Percentiles rank a stretch among this genome's conserved stretches.
These are phyloP conservation scores for Wickerhamomyces pijperi DNA, from an alignment of 805 yeast genomes.

Conservation along the genomic window DNA sequence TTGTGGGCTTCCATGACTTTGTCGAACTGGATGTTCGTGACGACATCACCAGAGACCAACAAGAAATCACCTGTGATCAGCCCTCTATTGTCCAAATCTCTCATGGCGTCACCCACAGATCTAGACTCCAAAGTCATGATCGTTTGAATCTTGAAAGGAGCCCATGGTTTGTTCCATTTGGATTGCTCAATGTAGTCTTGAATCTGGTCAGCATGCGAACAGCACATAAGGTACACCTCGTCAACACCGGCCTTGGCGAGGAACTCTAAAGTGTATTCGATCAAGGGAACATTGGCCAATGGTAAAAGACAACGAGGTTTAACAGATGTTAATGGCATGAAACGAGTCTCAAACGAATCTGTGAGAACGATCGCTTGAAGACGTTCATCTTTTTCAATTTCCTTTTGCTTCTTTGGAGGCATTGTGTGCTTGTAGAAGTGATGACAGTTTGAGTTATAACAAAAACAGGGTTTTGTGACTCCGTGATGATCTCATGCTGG, in stretches of 20 bases:
- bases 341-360: conserved; percentile 86
- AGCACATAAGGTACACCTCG: conserved; percentile 84
- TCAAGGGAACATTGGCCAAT: conserved; percentile 83
- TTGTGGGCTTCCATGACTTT: conserved; percentile 67
- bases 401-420: conserved; percentile 32
- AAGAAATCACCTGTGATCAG: conserved; percentile 83
- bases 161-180: conserved; percentile 55
- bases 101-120: conserved; percentile 95
- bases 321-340: conserved; percentile 81
- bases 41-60: conserved; percentile 87
- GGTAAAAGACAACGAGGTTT: conserved; percentile 89
- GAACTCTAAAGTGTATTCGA: conserved; percentile 92
- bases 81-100: conserved; percentile 88
- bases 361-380: conserved; percentile 91
- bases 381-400: conserved; percentile 55
- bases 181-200: conserved; percentile 68
- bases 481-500: too few relatives aligned
- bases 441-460: too few relatives aligned
- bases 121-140: conserved; percentile 77
- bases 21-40: conserved; percentile 78
- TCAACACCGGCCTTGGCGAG: conserved; percentile 82
- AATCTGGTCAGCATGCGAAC: conserved; percentile 83
- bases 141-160: conserved; percentile 75
- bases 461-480: too few relatives aligned
- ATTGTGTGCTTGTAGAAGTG: too few relatives aligned